Evolutionary conservation across 768 basidiomycete genomes (phyloP), one percentile per base, ranked within the genome.

Genomic region (Leccinum olivaceopallidum): DNA sequence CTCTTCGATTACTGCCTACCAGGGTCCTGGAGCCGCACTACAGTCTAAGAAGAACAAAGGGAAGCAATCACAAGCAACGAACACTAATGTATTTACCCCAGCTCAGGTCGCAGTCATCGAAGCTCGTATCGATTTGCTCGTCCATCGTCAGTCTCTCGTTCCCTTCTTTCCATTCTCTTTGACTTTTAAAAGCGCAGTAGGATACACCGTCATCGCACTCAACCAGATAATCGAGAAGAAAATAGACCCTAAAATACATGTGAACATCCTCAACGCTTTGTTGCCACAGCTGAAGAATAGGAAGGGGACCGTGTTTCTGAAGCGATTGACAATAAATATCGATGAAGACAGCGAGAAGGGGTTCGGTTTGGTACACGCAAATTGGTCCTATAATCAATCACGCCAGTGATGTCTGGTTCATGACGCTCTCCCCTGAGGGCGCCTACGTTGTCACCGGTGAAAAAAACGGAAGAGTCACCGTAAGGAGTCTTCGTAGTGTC

Each of bases 321-420:
- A 90, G 70, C 78, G 92, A 53, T 70, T 95, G 58, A 92, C 86
- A n/a, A 87, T 95, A 54, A 78, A 90, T 10, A 79, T 94, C 9
- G 88, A 93, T 62, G 85, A 92, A 66, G 89, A 88, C 47, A 93
- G 92, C 67, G 90, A 94, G 71, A 93, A 92, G 71, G 90, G 92
- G 1, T 89, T 90, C 66, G 90, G 92, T 32, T 71, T 94, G 71
- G 90, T 94, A n/a, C n/a, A n/a, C n/a, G 24, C 24, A 3, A 24
- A 24, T 24, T 24, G 24, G 24, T 24, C 24, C 24, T 24, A 24
- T 24, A 24, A 24, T 24, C 24, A 24, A 24, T 24, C 24, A 24
- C 3, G 24, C 24, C 24, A 24, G 24, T 24, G 24, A 24, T 24
- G 3, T 24, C 24, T 24, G 3, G 3, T 24, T 3, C 24, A 24